Conservation (phyloP, 1,284 basidiomycete genomes). For the Laetiporus sulphureus region DNA sequence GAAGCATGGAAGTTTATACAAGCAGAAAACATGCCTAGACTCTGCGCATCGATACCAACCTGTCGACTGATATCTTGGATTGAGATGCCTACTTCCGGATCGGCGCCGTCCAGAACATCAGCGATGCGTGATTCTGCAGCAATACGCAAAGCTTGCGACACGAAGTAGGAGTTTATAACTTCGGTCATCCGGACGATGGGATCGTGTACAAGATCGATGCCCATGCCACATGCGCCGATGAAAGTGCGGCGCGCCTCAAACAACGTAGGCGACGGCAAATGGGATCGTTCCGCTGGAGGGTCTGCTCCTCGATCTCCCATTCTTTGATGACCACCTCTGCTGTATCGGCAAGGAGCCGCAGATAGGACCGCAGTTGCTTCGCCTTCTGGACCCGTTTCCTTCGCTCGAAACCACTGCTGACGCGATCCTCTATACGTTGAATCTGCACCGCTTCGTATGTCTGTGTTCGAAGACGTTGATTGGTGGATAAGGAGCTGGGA, state of each 20-base stretch:
- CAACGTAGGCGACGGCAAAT: slow-evolving; percentile 4
- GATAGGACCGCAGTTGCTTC: background rate
- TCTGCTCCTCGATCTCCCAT: slow-evolving; percentile 1
- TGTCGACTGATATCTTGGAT: slow-evolving; percentile 2
- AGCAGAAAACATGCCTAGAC: slow-evolving; percentile 2
- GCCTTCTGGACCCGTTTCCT: too few species aligned
- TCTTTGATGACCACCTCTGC: slow-evolving; percentile 5
- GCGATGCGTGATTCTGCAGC: slow-evolving; percentile 8
- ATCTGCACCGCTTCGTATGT: too few species aligned
- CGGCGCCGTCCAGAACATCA: slow-evolving; percentile 9
- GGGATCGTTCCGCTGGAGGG: background rate
- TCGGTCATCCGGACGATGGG: slow-evolving; percentile 10
- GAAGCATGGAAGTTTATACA: background rate
- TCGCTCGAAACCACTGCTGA: too few species aligned
- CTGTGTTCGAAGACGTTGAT: too few species aligned
- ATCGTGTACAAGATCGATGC: slow-evolving; percentile 8
- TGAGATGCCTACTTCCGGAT: slow-evolving; percentile 3
- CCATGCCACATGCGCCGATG: slow-evolving; percentile 7
- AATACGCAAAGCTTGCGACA: slow-evolving; percentile 12
- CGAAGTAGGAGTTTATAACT: slow-evolving; percentile 4
- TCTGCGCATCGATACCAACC: slow-evolving; percentile 4
- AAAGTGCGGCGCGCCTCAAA: slow-evolving; percentile 8
- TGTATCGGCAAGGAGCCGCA: slow-evolving; percentile 2
- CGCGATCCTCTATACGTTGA: too few species aligned
- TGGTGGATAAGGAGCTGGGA: too few species aligned